Base-by-base conservation (phyloP, 169 alveolate genomes). In the Cryptosporidium felis region DNA sequence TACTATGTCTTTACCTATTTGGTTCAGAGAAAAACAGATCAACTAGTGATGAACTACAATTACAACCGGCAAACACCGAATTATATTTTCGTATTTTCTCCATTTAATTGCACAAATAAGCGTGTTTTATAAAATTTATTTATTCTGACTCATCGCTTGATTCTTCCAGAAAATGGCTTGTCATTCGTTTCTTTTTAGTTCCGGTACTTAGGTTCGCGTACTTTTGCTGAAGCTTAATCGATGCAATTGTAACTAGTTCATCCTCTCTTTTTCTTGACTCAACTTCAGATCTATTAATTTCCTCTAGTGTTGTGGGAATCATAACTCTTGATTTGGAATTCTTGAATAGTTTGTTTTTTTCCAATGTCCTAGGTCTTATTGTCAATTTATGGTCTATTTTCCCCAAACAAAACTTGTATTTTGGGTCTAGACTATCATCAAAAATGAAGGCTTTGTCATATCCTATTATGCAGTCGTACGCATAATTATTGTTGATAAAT, bases 1-100 rank as follows among this genome's bases (percentile, higher is more conserved):
- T 40, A 66, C 91, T 3, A 63, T 88, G 32, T 89, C 93, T 1
- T 46, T 90, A 18, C 93, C 93, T 34, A 59, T 90, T 42, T 90
- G 92, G 90, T 23, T 36, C 23, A 21, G 91, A 80, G 1, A 21
- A 23, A 6, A 61, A 62, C 47, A 62, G 51, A 23, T 3, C 21
- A 0, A 23, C 10, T 2, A 14, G 67, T 9, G 51, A 62, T 4
- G 62, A 58, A 4, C 44, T 62, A 3, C 34, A 63, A 60, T 58
- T 74, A 58, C 53, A 53, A 14, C 38, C 80, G 32, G 90, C 89
- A 0, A 80, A 80, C 4, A 89, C 88, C 5, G 90, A 89, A 9
- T 63, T 82, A 0, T 82, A 82, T n/a, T n/a, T n/a, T n/a, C n/a
- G n/a, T n/a, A n/a, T n/a, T n/a, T n/a, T n/a, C n/a, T n/a, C n/a